Evolutionary conservation across 257 asterid genomes (phyloP).

Genomic region (Rehmannia glutinosa): DNA sequence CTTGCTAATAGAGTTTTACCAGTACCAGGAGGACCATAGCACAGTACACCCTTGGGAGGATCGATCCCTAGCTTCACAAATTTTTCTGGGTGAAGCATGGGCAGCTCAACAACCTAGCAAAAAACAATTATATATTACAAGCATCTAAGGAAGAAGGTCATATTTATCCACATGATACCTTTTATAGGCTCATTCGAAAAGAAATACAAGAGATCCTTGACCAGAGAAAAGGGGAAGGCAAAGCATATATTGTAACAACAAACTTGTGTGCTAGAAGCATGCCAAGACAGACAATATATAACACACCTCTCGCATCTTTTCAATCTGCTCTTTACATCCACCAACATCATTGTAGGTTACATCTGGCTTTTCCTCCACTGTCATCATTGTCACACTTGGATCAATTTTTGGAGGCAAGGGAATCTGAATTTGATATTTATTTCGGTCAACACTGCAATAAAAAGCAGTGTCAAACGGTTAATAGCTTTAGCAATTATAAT

Average conservation of each 20-base stretch:
- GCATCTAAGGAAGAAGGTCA: not conserved
- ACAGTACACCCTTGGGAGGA: slow-evolving; percentile 97
- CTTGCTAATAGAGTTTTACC: slow-evolving; percentile 95
- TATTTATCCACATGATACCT: not conserved
- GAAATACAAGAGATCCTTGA: not conserved
- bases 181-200: not conserved
- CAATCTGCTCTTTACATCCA: slow-evolving; percentile 98
- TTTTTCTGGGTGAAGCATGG: slow-evolving; percentile 99
- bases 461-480: slow-evolving; percentile 8
- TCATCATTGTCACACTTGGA: slow-evolving; percentile 99
- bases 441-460: slow-evolving; percentile 84
- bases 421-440: slow-evolving; percentile 95
- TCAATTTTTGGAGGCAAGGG: slow-evolving; percentile 98
- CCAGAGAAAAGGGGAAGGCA: too few species aligned
- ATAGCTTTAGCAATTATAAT: not conserved
- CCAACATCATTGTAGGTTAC: slow-evolving; percentile 98
- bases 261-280: too few species aligned
- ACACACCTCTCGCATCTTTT: slow-evolving; percentile 95
- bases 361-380: slow-evolving; percentile 98
- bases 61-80: slow-evolving; percentile 96
- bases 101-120: slow-evolving; percentile 90
- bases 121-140: not conserved
- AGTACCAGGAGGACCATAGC: slow-evolving; percentile 99
- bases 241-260: too few species aligned
- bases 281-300: too few species aligned